phyloP scores from a whole-genome alignment of 306 rosid genomes.

The Acacia melanoxylon region DNA sequence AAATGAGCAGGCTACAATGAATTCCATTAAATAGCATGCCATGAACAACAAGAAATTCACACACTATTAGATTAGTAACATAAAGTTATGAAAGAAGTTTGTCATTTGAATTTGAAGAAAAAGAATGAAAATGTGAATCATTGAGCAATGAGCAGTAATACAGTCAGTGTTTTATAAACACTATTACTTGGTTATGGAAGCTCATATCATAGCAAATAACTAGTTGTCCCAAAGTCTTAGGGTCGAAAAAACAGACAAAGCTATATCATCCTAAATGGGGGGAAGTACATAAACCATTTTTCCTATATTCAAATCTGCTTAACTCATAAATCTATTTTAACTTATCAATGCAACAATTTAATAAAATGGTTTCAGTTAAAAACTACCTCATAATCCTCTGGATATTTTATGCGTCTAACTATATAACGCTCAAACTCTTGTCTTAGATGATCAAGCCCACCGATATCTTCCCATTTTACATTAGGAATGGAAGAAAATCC shows the following conservation, averaged over 20 bases:
- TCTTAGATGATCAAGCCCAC: constrained; percentile 73
- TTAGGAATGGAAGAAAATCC: constrained; percentile 86
- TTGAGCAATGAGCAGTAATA: neutral
- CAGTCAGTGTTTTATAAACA: neutral
- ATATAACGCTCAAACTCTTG: constrained; percentile 61
- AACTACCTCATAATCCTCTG: constrained; percentile 67
- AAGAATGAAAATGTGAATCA: constrained; percentile 16
- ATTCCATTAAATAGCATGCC: neutral
- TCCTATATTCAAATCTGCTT: neutral
- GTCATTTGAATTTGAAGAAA: too few relatives aligned
- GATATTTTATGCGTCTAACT: constrained; percentile 63
- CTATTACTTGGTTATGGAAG: neutral
- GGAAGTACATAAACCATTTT: too few relatives aligned
- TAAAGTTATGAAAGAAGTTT: neutral
- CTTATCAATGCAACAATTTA: neutral
- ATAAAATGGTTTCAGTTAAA: neutral
- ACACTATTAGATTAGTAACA: neutral
- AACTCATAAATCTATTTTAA: neutral
- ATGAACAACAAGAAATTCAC: too few relatives aligned
- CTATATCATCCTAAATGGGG: too few relatives aligned
- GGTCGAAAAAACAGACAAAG: neutral
- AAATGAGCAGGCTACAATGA: neutral
- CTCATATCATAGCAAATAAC: neutral
- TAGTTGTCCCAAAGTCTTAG: neutral
- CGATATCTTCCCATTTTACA: constrained; percentile 92